Evolutionary conservation across 2,329 filamentous ascomycete species (phyloP).

Genomic region (Colletotrichum sidae): DNA sequence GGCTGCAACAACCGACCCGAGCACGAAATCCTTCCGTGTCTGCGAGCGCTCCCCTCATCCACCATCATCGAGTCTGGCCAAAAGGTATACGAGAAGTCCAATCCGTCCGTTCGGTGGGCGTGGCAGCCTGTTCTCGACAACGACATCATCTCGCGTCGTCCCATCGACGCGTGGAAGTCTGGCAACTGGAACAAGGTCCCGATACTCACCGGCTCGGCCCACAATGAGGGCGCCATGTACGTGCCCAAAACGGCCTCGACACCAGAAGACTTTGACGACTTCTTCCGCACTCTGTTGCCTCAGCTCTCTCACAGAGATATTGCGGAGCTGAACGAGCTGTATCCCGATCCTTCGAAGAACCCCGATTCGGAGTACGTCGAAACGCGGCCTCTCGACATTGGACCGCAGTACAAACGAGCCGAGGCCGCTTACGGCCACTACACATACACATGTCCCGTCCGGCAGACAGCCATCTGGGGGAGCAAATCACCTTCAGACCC

Average conservation of each 20-base stretch:
- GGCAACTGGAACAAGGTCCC: conserved; percentile 47
- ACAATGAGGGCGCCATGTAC: conserved; percentile 47
- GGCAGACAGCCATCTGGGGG: conserved; percentile 56
- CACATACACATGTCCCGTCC: conserved; percentile 63
- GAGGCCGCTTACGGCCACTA: conserved; percentile 67
- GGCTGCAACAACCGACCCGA: conserved; percentile 38
- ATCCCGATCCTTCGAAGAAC: conserved; percentile 48
- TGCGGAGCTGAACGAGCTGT: conserved; percentile 43
- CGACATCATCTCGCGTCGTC: conserved; percentile 45
- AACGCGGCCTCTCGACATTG: conserved; percentile 51
- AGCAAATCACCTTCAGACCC: conserved; percentile 29
- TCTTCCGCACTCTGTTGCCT: conserved; percentile 45
- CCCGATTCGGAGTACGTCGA: conserved; percentile 51
- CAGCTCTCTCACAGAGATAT: conserved; percentile 45
- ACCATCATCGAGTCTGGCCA: conserved; percentile 44
- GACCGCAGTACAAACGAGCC: conserved; percentile 64
- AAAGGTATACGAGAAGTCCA: conserved; percentile 43
- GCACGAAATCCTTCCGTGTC: conserved; percentile 42
- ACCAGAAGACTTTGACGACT: conserved; percentile 41
- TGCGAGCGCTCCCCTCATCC: conserved; percentile 42
- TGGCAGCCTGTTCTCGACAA: conserved; percentile 48
- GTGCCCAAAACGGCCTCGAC: conserved; percentile 36
- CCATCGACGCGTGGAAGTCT: conserved; percentile 47
- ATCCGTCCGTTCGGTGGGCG: conserved; percentile 46
- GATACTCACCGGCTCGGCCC: conserved; percentile 44